A percentile compares a stretch with the other conserved stretches of the same genome.
phyloP scores from a whole-genome alignment of 2,329 filamentous ascomycete species.

The Cladophialophora psammophila region DNA sequence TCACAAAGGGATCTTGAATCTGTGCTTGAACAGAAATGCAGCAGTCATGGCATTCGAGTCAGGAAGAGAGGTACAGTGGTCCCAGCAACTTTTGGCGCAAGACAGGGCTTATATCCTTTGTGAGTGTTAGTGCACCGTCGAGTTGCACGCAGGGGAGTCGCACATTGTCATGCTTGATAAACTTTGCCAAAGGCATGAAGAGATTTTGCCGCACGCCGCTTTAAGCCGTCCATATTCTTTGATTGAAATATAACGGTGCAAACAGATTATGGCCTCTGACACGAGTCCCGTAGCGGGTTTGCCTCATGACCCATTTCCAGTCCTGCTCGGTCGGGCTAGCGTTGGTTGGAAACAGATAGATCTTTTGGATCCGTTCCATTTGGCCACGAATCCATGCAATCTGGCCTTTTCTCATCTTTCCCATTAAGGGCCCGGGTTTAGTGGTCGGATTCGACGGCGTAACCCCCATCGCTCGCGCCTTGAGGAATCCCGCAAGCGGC shows the following conservation, averaged over 20 bases:
- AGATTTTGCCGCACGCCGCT: not conserved
- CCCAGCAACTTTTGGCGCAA: no score
- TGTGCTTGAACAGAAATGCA: no score
- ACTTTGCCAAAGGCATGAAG: not conserved
- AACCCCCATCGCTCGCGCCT: conserved; percentile 2
- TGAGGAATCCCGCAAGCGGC: conserved; percentile 28
- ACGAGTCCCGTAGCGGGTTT: not conserved
- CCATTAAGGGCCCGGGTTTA: conserved; percentile 20
- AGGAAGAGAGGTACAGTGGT: no score
- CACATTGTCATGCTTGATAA: no score
- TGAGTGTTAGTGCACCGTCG: no score
- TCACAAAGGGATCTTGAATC: no score
- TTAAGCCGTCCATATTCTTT: conserved; percentile 4
- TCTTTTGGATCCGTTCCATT: conserved; percentile 30
- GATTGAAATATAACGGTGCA: not conserved
- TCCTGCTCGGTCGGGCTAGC: conserved; percentile 5
- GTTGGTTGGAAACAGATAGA: conserved; percentile 28
- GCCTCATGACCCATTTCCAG: conserved; percentile 10
- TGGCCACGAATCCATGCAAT: conserved; percentile 30
- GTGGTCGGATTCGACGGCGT: not conserved
- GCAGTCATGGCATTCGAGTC: no score
- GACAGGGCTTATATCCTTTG: no score
- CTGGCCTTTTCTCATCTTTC: conserved; percentile 29
- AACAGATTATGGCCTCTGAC: not conserved
- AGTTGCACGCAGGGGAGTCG: no score